phyloP scores from a whole-genome alignment of 2,329 filamentous ascomycete genomes.

The Fusarium sp. region DNA sequence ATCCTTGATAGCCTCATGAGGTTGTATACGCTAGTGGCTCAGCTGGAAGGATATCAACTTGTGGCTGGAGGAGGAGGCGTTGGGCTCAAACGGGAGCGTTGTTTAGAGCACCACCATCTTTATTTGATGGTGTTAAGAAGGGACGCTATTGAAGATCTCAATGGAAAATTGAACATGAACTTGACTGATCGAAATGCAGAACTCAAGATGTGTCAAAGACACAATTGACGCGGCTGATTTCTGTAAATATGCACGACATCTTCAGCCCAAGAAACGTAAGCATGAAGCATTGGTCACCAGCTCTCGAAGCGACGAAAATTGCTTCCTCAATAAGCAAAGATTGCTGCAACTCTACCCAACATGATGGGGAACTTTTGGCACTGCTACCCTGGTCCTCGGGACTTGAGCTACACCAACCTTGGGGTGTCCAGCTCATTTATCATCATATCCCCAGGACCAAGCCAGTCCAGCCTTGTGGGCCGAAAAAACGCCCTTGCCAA shows the following conservation, averaged over 20 bases:
- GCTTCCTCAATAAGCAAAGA: constrained; percentile 11
- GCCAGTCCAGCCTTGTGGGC: constrained; percentile 29
- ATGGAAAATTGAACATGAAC: background rate
- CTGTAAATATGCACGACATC: background rate
- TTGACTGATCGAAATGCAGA: background rate
- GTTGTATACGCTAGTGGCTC: background rate
- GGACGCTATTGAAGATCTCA: background rate
- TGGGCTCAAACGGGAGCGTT: background rate
- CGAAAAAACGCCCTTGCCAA: background rate
- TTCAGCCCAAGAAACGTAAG: background rate
- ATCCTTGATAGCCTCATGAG: background rate
- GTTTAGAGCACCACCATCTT: background rate
- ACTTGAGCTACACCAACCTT: constrained; percentile 1
- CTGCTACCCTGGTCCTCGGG: background rate
- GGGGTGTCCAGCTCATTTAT: constrained; percentile 10
- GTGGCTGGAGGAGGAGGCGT: background rate
- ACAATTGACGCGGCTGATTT: background rate
- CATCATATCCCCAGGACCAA: constrained; percentile 21
- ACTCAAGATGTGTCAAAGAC: background rate
- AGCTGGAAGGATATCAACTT: background rate
- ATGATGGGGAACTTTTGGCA: constrained; percentile 20
- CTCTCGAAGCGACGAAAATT: constrained; percentile 8
- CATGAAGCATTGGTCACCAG: background rate
- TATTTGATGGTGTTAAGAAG: background rate
- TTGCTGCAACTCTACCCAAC: background rate